A percentile compares a stretch with the other conserved stretches of the same genome.
These are phyloP conservation scores for Cryomyces minteri DNA, from an alignment of 495 filamentous ascomycete species.

Conservation along the genomic window DNA sequence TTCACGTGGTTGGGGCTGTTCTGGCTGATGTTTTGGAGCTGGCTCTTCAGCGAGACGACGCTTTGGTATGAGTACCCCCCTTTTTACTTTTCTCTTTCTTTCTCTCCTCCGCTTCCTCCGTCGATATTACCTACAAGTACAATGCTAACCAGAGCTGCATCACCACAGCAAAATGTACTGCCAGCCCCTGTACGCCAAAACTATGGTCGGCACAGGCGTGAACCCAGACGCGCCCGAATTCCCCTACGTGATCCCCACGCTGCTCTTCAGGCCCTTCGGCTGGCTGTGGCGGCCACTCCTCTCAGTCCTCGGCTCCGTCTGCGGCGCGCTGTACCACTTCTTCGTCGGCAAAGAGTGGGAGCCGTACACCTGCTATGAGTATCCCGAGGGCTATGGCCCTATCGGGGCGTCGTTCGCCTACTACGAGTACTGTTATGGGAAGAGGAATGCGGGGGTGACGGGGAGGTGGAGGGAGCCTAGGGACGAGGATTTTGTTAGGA, in stretches of 20 bases:
- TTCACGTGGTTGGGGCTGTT: constrained; percentile 9
- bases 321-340: too few relatives aligned
- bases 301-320: not conserved
- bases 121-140: not conserved
- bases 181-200: constrained; percentile 4
- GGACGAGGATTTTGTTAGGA: too few relatives aligned
- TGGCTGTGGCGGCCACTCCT: constrained; percentile 1
- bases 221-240: constrained; percentile 5
- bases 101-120: not conserved
- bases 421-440: too few relatives aligned
- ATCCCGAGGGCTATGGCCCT: too few relatives aligned
- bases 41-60: constrained; percentile 2
- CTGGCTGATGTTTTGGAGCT: not conserved
- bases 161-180: constrained; percentile 3
- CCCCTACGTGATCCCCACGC: constrained; percentile 10
- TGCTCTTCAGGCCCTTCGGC: constrained; percentile 4
- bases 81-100: not conserved
- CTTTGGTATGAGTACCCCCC: constrained; percentile 3
- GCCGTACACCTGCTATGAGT: too few relatives aligned
- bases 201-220: constrained; percentile 4
- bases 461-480: too few relatives aligned
- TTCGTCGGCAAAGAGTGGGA: too few relatives aligned
- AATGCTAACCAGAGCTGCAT: not conserved
- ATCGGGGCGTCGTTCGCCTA: too few relatives aligned
- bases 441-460: too few relatives aligned